Evolutionary conservation across 1,284 basidiomycete species (phyloP), one percentile per base, ranked within the genome.

Genomic region (Phylloporus gajari): DNA sequence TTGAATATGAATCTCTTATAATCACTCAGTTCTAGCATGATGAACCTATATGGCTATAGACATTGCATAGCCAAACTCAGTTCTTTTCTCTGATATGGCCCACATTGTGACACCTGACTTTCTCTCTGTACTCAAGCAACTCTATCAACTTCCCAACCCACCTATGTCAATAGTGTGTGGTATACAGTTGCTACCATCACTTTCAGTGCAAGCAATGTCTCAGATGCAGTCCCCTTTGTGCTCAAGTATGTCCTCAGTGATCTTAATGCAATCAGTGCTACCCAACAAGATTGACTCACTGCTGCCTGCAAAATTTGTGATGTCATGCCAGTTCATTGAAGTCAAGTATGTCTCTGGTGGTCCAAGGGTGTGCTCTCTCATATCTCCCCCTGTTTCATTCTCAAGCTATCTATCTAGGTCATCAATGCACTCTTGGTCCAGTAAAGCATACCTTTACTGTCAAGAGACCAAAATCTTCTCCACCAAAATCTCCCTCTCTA

Each of bases 321-420:
- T 71, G 87, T 86, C 1, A 72, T 91, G 12, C n/a, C n/a, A n/a
- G n/a, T n/a, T n/a, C n/a, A n/a, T 87, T 91, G 80, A 91, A 90
- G 75, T 85, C 86, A 12, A 90, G 88, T 11, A 77, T 89, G 74
- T 88, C 30, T 84, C 84, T 71, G 90, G 90, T 23, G 88, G 73
- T 85, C 90, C 13, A 87, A 86, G 82, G 90, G 88, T 44, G n/a
- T 25, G 42, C 44, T 19, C 35, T 38, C 59, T 21, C 60, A 4
- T 25, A 61, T n/a, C 4, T 35, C 38, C 17, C 23, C 32, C 17
- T 25, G 25, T 40, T n/a, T 13, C 60, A 11, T 40, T 27, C 60
- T 40, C 59, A 61, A 32, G 2, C n/a, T n/a, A n/a, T n/a, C 1
- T 21, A n/a, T 40, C 25, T 42, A 88, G 88, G 81, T 83, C 12